Evolutionary conservation across 169 alveolate genomes (phyloP), one percentile per base, ranked within the genome.

Genomic region (Plasmodium vinckei): DNA sequence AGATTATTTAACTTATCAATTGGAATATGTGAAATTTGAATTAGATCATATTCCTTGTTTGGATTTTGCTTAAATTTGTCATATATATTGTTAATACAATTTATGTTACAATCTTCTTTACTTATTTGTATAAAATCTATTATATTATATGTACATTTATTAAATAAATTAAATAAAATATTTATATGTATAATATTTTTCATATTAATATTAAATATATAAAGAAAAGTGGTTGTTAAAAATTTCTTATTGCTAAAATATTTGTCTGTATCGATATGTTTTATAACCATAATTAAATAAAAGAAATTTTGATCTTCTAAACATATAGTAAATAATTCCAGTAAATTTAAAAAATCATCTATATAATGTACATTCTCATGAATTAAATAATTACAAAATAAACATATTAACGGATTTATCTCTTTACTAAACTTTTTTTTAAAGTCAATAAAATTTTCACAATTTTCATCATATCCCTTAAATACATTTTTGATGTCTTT

Each of bases 371-470:
- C 70, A 69, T 70, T 68, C 12, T 86, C 91, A 72, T 59, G 15
- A 57, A 70, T 47, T 60, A 86, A 68, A 69, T 86, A 86, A 49
- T 47, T 70, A 53, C 87, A 68, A 86, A 86, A 70, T 47, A 86
- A 39, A 6, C 61, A 53, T 39, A 86, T 51, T 33, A 86, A 17
- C 1, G 72, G 17, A 70, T 33, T 70, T 46, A 86, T 19, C 27
- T 86, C 70, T 10, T 67, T 49, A 25, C 67, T 9, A 67, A 82
- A 67, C 10, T 33, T 19, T 27, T 44, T 33, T 59, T 82, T 82
- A 27, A 82, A 57, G 27, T 4, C 23, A 51, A 19, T 65, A 39
- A 82, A 67, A 15, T 68, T 6, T 0, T 54, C 61, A 27, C 61
- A 17, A 25, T 68, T 53, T 9, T 9, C 25, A 47, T 67, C 23